Percentiles rank a stretch among this genome's conserved stretches.
Conservation (phyloP, 1,284 basidiomycete genomes). For the Vanrija pseudolonga region DNA sequence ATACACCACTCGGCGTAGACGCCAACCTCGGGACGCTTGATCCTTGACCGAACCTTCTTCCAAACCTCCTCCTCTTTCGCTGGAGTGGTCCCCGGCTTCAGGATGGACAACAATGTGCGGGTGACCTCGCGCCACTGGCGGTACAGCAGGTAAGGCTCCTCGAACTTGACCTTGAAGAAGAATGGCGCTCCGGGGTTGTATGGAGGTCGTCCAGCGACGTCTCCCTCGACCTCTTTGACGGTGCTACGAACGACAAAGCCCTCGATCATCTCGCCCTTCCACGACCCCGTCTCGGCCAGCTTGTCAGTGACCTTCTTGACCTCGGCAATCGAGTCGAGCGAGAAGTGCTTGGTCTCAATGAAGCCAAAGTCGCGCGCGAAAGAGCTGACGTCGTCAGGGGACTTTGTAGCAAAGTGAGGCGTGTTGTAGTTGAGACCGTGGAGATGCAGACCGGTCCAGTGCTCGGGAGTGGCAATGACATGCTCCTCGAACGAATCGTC, state of each 20-base stretch:
- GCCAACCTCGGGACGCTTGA: slow-evolving; percentile 47
- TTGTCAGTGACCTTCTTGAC: slow-evolving; percentile 71
- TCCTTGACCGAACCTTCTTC: slow-evolving; percentile 35
- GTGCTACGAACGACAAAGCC: slow-evolving; percentile 91
- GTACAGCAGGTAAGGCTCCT: slow-evolving; percentile 98
- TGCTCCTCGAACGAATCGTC: slow-evolving; percentile 98
- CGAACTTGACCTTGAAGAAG: slow-evolving; percentile 99
- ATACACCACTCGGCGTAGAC: slow-evolving; percentile 51
- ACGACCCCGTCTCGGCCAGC: slow-evolving; percentile 65
- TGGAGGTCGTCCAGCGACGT: slow-evolving; percentile 54
- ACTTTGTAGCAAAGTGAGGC: slow-evolving; percentile 68
- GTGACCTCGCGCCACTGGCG: slow-evolving; percentile 97
- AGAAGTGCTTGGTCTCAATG: slow-evolving; percentile 68
- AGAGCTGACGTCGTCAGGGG: slow-evolving; percentile 64
- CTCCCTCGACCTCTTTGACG: slow-evolving; percentile 49
- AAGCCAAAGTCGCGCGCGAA: slow-evolving; percentile 92
- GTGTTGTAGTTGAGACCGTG: slow-evolving; percentile 83
- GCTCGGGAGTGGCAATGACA: slow-evolving; percentile 75
- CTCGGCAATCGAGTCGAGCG: slow-evolving; percentile 61
- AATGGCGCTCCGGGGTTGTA: slow-evolving; percentile 77
- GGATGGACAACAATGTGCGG: slow-evolving; percentile 61
- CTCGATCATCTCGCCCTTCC: slow-evolving; percentile 84
- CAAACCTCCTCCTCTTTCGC: slow-evolving; percentile 30
- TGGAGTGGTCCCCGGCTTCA: slow-evolving; percentile 7
- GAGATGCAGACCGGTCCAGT: slow-evolving; percentile 86